phyloP scores from a whole-genome alignment of 2,329 filamentous ascomycete species.

The Spiromastix sp. region DNA sequence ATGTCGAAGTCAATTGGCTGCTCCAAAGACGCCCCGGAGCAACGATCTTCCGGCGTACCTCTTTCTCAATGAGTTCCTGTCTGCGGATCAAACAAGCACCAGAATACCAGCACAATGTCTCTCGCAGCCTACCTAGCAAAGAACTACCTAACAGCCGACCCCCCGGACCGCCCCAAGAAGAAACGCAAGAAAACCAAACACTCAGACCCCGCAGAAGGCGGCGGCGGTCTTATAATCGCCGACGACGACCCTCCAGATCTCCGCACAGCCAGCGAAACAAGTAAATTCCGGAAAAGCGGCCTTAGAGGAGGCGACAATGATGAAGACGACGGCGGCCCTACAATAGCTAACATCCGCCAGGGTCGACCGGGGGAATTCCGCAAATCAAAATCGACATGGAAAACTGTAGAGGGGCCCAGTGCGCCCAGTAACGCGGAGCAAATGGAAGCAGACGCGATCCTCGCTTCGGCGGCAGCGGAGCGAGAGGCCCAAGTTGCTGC shows the following conservation, averaged over 20 bases:
- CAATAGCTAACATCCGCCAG: slow-evolving; percentile 11
- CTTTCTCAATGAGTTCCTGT: too few relatives aligned
- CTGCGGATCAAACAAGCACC: not conserved
- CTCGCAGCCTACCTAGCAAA: slow-evolving; percentile 81
- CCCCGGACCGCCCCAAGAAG: slow-evolving; percentile 41
- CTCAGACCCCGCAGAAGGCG: slow-evolving; percentile 39
- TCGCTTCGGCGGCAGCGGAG: slow-evolving; percentile 62
- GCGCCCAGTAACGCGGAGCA: slow-evolving; percentile 42
- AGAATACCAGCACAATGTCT: slow-evolving; percentile 18
- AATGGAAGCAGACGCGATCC: slow-evolving; percentile 66
- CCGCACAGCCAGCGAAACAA: slow-evolving; percentile 19
- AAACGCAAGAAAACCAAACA: slow-evolving; percentile 47
- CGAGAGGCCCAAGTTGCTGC: slow-evolving; percentile 39
- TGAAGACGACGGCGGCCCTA: slow-evolving; percentile 20
- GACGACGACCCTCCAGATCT: slow-evolving; percentile 31
- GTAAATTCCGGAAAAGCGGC: slow-evolving; percentile 8
- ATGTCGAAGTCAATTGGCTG: too few relatives aligned
- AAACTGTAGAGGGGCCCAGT: slow-evolving; percentile 41
- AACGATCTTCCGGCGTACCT: not conserved
- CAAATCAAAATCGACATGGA: slow-evolving; percentile 75
- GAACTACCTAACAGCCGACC: slow-evolving; percentile 71
- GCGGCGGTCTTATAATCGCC: slow-evolving; percentile 27
- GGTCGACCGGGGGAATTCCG: slow-evolving; percentile 30
- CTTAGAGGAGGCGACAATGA: slow-evolving; percentile 22
- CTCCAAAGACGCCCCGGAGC: too few relatives aligned